Percentiles rank a stretch among this genome's conserved stretches.
Conservation (phyloP, 1,284 basidiomycete species). For the Ustilago nuda region DNA sequence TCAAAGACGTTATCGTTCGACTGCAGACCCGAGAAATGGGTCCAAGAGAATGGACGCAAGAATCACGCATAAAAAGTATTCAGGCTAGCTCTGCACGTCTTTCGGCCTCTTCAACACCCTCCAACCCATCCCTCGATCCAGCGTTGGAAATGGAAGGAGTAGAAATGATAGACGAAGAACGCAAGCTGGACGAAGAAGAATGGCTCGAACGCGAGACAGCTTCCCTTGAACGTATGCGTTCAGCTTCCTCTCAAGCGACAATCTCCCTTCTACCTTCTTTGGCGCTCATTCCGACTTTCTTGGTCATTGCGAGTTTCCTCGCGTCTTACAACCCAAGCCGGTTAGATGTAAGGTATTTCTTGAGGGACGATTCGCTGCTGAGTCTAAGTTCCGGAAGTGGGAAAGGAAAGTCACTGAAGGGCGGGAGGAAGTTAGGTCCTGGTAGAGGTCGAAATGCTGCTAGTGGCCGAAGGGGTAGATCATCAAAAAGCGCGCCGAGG, state of each 20-base stretch:
- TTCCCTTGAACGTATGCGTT: constrained; percentile 15
- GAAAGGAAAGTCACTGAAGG: constrained; percentile 40
- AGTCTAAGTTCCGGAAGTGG: constrained; percentile 34
- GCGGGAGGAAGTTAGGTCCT: constrained; percentile 33
- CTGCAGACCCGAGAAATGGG: constrained; percentile 54
- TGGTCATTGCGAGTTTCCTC: constrained; percentile 83
- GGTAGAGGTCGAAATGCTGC: constrained; percentile 36
- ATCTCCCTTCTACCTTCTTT: constrained; percentile 37
- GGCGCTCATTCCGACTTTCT: constrained; percentile 73
- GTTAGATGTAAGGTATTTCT: constrained; percentile 75
- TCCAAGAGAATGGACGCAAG: constrained; percentile 56
- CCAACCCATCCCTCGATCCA: not conserved
- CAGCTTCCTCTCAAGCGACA: constrained; percentile 31
- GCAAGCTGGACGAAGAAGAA: constrained; percentile 47
- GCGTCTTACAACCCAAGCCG: constrained; percentile 87
- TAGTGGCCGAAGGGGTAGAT: constrained; percentile 28
- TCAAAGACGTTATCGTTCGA: constrained; percentile 58
- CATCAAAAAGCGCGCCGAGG: constrained; percentile 25
- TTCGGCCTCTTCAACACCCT: constrained; percentile 14
- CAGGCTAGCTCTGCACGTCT: constrained; percentile 37
- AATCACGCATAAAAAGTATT: constrained; percentile 39
- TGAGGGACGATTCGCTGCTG: constrained; percentile 55
- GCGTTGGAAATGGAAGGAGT: constrained; percentile 11
- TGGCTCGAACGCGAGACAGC: constrained; percentile 37
- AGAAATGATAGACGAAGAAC: constrained; percentile 41